Evolutionary conservation across 2,329 filamentous ascomycete species (phyloP).

Genomic region (Cladosporium sp.): DNA sequence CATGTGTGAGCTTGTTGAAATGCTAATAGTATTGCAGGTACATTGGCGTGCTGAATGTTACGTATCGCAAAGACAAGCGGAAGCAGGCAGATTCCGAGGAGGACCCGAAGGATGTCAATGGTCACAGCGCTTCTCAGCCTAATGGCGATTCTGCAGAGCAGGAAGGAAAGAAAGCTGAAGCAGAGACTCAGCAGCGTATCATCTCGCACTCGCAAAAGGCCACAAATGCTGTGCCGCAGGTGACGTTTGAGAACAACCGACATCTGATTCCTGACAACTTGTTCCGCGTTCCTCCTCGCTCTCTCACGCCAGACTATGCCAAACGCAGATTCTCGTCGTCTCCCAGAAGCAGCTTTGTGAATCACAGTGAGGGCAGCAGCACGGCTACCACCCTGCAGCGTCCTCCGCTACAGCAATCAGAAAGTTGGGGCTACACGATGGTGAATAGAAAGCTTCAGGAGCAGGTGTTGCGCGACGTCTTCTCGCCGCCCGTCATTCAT

Average conservation of each 20-base stretch:
- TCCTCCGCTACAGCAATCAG: slow-evolving; percentile 50
- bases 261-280: slow-evolving; percentile 88
- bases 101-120: slow-evolving; percentile 5
- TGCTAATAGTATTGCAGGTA: slow-evolving; percentile 59
- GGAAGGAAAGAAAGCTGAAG: slow-evolving; percentile 10
- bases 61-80: slow-evolving; percentile 78
- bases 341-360: slow-evolving; percentile 16
- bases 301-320: slow-evolving; percentile 33
- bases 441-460: slow-evolving; percentile 86
- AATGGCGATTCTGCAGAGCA: slow-evolving; percentile 17
- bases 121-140: background rate
- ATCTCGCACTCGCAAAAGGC: slow-evolving; percentile 76
- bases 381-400: slow-evolving; percentile 23
- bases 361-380: background rate
- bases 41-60: slow-evolving; percentile 95
- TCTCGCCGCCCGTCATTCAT: slow-evolving; percentile 78
- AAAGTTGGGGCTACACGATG: slow-evolving; percentile 83
- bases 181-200: slow-evolving; percentile 49
- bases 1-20: background rate
- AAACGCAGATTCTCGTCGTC: slow-evolving; percentile 19
- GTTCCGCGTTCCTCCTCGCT: slow-evolving; percentile 57
- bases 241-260: slow-evolving; percentile 89
- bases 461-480: slow-evolving; percentile 90
- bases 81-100: slow-evolving; percentile 39
- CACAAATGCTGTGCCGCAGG: slow-evolving; percentile 72